A percentile compares a stretch with the other conserved stretches of the same genome.
Evolutionary conservation across 2,329 filamentous ascomycete genomes (phyloP).

Genomic region (Aspergillus sp.): DNA sequence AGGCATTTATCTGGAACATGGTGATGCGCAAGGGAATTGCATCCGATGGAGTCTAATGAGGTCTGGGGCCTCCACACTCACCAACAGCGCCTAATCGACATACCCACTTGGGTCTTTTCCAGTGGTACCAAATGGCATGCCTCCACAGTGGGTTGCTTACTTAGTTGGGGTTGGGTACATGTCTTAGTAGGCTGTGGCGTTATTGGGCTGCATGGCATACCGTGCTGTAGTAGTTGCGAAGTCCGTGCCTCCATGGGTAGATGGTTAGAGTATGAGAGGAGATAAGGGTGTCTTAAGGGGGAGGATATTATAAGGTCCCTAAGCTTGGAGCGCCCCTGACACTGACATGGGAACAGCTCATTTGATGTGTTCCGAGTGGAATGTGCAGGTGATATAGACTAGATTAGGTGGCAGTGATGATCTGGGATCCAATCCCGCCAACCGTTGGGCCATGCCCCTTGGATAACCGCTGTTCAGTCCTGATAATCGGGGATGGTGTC

Average conservation of each 20-base stretch:
- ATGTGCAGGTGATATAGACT: slow-evolving; percentile 12
- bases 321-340: background rate
- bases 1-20: background rate
- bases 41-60: background rate
- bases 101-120: slow-evolving; percentile 9
- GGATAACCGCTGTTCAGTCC: slow-evolving; percentile 2
- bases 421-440: slow-evolving; percentile 8
- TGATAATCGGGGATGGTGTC: slow-evolving; percentile 10
- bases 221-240: background rate
- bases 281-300: background rate
- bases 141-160: slow-evolving; percentile 13
- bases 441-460: slow-evolving; percentile 2
- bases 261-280: background rate
- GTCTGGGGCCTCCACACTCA: background rate
- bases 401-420: slow-evolving; percentile 7
- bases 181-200: slow-evolving; percentile 4
- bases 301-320: background rate
- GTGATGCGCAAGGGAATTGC: background rate
- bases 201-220: slow-evolving; percentile 8
- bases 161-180: slow-evolving; percentile 5
- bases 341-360: slow-evolving; percentile 7
- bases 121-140: slow-evolving; percentile 19
- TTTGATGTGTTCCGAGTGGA: slow-evolving; percentile 4
- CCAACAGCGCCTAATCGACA: background rate
- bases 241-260: background rate